Conservation (phyloP, 2,329 filamentous ascomycete genomes). For the Trichoderma sp. region DNA sequence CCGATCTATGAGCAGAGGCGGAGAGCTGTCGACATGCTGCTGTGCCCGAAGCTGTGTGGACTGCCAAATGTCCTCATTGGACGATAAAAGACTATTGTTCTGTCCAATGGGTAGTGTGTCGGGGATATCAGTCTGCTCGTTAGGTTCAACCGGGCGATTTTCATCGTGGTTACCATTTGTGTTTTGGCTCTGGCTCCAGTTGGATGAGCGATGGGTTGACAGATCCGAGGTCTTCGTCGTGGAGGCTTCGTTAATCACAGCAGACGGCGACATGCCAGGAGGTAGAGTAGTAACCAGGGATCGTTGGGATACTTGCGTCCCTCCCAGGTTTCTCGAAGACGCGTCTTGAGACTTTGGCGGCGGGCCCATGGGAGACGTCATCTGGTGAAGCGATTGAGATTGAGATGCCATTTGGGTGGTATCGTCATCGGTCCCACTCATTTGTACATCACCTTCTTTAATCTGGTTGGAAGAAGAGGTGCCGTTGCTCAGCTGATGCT, state of each 20-base stretch:
- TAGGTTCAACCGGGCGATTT: slow-evolving; percentile 42
- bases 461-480: slow-evolving; percentile 55
- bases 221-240: slow-evolving; percentile 87
- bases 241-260: slow-evolving; percentile 79
- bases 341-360: slow-evolving; percentile 48
- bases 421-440: slow-evolving; percentile 59
- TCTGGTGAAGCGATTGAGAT: background rate
- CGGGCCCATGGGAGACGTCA: slow-evolving; percentile 52
- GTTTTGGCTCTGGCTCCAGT: slow-evolving; percentile 67
- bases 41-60: slow-evolving; percentile 62
- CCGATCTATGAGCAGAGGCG: slow-evolving; percentile 42
- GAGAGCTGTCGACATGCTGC: slow-evolving; percentile 42
- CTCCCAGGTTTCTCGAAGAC: slow-evolving; percentile 46
- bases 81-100: slow-evolving; percentile 41
- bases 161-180: slow-evolving; percentile 67
- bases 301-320: slow-evolving; percentile 65
- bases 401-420: slow-evolving; percentile 47
- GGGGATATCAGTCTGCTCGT: slow-evolving; percentile 49
- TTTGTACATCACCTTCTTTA: slow-evolving; percentile 60
- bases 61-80: slow-evolving; percentile 58
- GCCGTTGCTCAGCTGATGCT: slow-evolving; percentile 58
- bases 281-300: slow-evolving; percentile 64
- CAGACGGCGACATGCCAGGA: slow-evolving; percentile 61
- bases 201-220: slow-evolving; percentile 65
- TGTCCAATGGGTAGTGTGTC: slow-evolving; percentile 58